These are phyloP conservation scores for Zarea fungicola DNA, from an alignment of 2,329 filamentous ascomycete species.

Conservation along the genomic window DNA sequence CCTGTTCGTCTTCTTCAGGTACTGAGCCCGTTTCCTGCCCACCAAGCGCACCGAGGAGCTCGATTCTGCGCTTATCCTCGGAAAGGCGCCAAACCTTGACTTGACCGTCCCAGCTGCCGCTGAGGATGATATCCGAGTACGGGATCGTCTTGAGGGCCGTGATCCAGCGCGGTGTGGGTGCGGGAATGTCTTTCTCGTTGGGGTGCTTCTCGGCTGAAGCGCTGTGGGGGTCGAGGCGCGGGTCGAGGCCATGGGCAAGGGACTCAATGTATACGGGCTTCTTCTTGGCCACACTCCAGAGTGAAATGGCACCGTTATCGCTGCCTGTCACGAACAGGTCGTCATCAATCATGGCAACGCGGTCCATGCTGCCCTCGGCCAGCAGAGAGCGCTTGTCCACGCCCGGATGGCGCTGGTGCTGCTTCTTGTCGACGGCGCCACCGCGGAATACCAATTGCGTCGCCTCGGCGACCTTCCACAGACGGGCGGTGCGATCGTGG, in stretches of 20 bases:
- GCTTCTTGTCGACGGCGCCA: conserved; percentile 59
- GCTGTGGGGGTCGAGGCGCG: conserved; percentile 59
- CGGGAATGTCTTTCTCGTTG: conserved; percentile 52
- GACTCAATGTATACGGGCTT: conserved; percentile 80
- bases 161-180: conserved; percentile 76
- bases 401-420: conserved; percentile 37
- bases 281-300: conserved; percentile 92
- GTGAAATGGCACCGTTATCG: conserved; percentile 79
- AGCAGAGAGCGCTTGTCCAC: conserved; percentile 49
- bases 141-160: conserved; percentile 83
- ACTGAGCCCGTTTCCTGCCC: conserved; percentile 16
- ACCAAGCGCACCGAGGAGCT: conserved; percentile 64
- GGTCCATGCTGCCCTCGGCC: conserved; percentile 83
- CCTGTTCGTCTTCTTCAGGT: conserved; percentile 17
- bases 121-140: conserved; percentile 84
- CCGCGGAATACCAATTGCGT: conserved; percentile 93
- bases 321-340: conserved; percentile 88
- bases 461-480: conserved; percentile 97
- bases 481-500: conserved; percentile 80
- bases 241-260: conserved; percentile 80
- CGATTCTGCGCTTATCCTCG: conserved; percentile 74
- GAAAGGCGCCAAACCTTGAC: conserved; percentile 81
- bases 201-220: conserved; percentile 68
- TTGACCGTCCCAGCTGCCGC: conserved; percentile 85
- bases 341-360: conserved; percentile 83